Base-by-base conservation (phyloP, 2,329 filamentous ascomycete genomes). In the Cryphonectria carpinicola region DNA sequence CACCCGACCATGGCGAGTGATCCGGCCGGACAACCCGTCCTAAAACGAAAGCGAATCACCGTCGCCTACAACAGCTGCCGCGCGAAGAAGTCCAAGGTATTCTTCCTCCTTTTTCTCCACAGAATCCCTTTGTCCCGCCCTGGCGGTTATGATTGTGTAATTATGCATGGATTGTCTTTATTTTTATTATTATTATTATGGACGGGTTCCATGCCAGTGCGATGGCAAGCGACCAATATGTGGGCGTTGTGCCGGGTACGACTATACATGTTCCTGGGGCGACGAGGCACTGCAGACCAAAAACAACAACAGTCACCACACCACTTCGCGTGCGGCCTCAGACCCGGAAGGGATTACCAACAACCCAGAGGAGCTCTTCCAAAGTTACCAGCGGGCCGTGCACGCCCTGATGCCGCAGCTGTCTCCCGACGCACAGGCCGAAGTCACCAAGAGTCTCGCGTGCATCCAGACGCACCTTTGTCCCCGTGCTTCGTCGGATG, bases 161-260 rank as follows among this genome's bases (percentile, higher is more conserved):
- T 14, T 8, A n/a, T 3, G 2, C 37, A n/a, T n/a, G 25, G 35
- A 66, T 19, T 28, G 28, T 39, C 7, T n/a, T n/a, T n/a, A n/a
- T n/a, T n/a, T n/a, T n/a, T n/a, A n/a, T 28, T 32, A 32, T 32
- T 32, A 32, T 32, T 32, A 4, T 25, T 66, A 28, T 22, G 41
- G 25, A 17, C 22, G 43, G 28, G n/a, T 4, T 39, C 37, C 37
- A 46, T 11, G 41, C 41, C n/a, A 71, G 65, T 70, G 68, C 43
- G 75, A 77, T 67, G 75, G 75, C 1, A 69, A 66, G 35, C 70
- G 71, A 37, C 76, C 76, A 7, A 70, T 72, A 52, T 77, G 76
- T 63, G 70, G 72, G 11, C 72, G 76, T 28, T 77, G 76, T 66
- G 70, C 52, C 13, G 76, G 75, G 17, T 77, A 77, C 43, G 75